Evolutionary conservation across 129 eudicot genomes (phyloP).

Genomic region (Rutidosis leptorrhynchoides): DNA sequence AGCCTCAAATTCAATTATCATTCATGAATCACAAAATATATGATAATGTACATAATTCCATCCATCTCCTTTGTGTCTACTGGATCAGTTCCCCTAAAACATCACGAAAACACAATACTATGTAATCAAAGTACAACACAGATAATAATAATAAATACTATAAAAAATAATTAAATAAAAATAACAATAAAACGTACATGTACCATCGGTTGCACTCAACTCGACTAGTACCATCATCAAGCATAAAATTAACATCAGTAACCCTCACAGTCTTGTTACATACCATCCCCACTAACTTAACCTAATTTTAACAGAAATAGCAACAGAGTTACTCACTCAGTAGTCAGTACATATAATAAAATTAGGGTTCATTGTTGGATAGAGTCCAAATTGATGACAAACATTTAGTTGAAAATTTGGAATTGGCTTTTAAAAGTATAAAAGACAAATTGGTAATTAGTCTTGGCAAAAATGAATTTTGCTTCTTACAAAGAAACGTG

Average conservation of each 20-base stretch:
- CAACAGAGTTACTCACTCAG: not conserved
- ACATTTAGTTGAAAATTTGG: too few species aligned
- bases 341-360: not conserved
- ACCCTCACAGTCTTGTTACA: slow-evolving; percentile 60
- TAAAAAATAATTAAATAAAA: slow-evolving; percentile 3
- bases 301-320: slow-evolving; percentile 38
- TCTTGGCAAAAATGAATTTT: too few species aligned
- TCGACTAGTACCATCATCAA: slow-evolving; percentile 93
- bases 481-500: too few species aligned
- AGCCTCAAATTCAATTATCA: not conserved
- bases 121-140: slow-evolving; percentile 1
- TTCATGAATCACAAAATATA: not conserved
- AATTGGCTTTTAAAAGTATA: too few species aligned
- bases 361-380: too few species aligned
- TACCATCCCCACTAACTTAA: slow-evolving; percentile 78
- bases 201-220: slow-evolving; percentile 83
- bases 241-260: slow-evolving; percentile 72
- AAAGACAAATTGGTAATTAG: too few species aligned
- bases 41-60: slow-evolving; percentile 35
- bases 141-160: not conserved
- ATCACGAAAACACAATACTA: slow-evolving; percentile 24
- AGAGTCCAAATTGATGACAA: too few species aligned
- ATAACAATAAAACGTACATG: not conserved
- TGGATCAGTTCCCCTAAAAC: slow-evolving; percentile 63
- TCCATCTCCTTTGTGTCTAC: slow-evolving; percentile 78